Percentiles rank a stretch among this genome's conserved stretches.
phyloP scores from a whole-genome alignment of 2,329 filamentous ascomycete genomes.

The Colletotrichum plurivorum region DNA sequence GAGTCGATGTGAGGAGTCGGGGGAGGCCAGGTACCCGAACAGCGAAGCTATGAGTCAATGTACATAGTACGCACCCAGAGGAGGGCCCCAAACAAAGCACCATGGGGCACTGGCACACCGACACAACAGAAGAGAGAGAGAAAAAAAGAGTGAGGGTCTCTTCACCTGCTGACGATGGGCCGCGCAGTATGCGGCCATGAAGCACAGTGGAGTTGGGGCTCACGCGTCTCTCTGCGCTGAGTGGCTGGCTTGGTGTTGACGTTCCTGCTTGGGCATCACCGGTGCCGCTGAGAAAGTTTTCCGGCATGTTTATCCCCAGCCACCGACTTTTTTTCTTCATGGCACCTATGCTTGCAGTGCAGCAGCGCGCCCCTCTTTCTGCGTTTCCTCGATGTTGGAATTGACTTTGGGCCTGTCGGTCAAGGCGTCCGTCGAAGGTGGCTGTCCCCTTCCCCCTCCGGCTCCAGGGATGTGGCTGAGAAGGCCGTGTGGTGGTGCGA shows the following conservation, averaged over 20 bases:
- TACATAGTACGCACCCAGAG: background rate
- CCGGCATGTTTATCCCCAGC: slow-evolving; percentile 37
- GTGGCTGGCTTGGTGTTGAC: slow-evolving; percentile 38
- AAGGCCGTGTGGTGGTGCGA: slow-evolving; percentile 27
- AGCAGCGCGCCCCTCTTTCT: background rate
- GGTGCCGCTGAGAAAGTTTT: slow-evolving; percentile 30
- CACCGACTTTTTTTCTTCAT: slow-evolving; percentile 36
- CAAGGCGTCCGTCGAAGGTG: slow-evolving; percentile 30
- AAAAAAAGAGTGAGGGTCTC: slow-evolving; percentile 22
- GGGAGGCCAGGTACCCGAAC: slow-evolving; percentile 13
- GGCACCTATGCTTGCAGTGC: background rate
- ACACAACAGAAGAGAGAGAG: slow-evolving; percentile 19
- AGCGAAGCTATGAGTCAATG: background rate
- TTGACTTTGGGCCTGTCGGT: slow-evolving; percentile 29
- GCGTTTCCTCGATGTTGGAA: slow-evolving; percentile 32
- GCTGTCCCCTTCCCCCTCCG: slow-evolving; percentile 22
- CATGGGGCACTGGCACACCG: slow-evolving; percentile 23
- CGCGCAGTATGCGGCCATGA: slow-evolving; percentile 45
- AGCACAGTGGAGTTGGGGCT: slow-evolving; percentile 46
- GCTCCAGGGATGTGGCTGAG: slow-evolving; percentile 38
- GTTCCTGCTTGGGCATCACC: slow-evolving; percentile 39
- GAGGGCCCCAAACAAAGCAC: slow-evolving; percentile 32
- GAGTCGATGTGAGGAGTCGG: background rate
- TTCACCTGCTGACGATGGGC: slow-evolving; percentile 39
- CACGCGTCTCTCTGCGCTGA: slow-evolving; percentile 38